Conservation (phyloP, 345 rosid species). For the Carallia brachiata region DNA sequence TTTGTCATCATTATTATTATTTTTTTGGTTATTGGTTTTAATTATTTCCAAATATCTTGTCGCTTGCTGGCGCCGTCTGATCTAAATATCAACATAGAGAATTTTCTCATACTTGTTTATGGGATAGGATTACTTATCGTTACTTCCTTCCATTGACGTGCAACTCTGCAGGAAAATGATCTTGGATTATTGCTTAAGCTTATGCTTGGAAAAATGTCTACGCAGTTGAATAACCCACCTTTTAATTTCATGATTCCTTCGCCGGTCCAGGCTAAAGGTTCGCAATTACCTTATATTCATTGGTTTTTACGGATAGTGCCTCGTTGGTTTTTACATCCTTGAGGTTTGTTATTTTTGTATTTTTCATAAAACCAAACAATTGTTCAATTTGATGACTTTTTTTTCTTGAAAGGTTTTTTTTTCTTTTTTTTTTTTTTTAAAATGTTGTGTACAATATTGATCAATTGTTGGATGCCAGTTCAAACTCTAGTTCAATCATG, state of each 20-base stretch:
- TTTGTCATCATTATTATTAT: not conserved
- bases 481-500: too few species aligned
- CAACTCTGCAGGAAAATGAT: conserved; percentile 59
- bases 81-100: too few species aligned
- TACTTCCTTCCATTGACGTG: not conserved
- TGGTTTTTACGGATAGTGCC: conserved; percentile 84
- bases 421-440: too few species aligned
- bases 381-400: too few species aligned
- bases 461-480: too few species aligned
- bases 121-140: not conserved
- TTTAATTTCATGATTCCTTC: conserved; percentile 85
- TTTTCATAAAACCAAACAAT: too few species aligned
- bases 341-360: too few species aligned
- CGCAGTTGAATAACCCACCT: conserved; percentile 64
- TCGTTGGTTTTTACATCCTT: conserved; percentile 6
- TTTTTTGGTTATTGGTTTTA: not conserved
- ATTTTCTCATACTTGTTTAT: too few species aligned
- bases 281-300: conserved; percentile 50
- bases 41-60: too few species aligned
- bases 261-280: conserved; percentile 43
- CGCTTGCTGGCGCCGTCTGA: too few species aligned
- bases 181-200: conserved; percentile 70
- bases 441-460: too few species aligned
- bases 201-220: conserved; percentile 58
- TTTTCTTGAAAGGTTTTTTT: too few species aligned